Base-by-base conservation (phyloP, 2,329 filamentous ascomycete genomes). In the Trichoderma atroviride region DNA sequence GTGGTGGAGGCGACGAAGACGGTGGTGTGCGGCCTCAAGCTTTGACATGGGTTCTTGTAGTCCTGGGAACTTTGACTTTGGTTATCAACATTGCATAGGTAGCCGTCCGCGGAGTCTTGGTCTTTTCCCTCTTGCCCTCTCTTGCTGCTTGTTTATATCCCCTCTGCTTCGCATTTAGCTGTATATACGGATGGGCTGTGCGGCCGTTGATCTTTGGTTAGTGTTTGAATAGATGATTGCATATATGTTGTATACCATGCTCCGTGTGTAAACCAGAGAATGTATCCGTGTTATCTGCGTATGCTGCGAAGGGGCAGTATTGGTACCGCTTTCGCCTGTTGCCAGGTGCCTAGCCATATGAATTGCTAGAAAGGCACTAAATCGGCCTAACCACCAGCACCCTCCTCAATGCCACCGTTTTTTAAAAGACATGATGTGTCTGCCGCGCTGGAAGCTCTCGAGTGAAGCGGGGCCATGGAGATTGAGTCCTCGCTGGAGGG, bases 11-110 rank as follows among this genome's bases (percentile, higher is more conserved):
- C 24, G 55, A 59, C 5, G 67, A 73, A 40, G 70, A 65, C 29
- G 74, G 68, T 1, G 70, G 71, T 13, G 57, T 37, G 24, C 67
- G 65, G 13, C 64, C 59, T 35, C 29, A 35, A 24, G 52, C 69
- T 10, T 37, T 69, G 60, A 62, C 52, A 9, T 69, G 68, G 68
- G 55, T 60, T 22, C 53, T 65, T 57, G 40, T 37, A 4, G 43
- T 11, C 11, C 29, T 69, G 2, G 69, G 60, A 6, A 50, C 40
- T 22, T 31, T 71, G 57, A 52, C 70, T 37, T 56, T 61, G 47
- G 22, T 66, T 29, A 50, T 22, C 10, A 71, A 70, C 47, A 60
- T 66, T 58, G 37, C 40, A 35, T 66, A 66, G 40, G 24, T 50
- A 58, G 40, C 33, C 40, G 1, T 5, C 10, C 10, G 11, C 1